Evolutionary conservation across 495 filamentous ascomycete species (phyloP), one percentile per base, ranked within the genome.

Genomic region (Poronia punctata): DNA sequence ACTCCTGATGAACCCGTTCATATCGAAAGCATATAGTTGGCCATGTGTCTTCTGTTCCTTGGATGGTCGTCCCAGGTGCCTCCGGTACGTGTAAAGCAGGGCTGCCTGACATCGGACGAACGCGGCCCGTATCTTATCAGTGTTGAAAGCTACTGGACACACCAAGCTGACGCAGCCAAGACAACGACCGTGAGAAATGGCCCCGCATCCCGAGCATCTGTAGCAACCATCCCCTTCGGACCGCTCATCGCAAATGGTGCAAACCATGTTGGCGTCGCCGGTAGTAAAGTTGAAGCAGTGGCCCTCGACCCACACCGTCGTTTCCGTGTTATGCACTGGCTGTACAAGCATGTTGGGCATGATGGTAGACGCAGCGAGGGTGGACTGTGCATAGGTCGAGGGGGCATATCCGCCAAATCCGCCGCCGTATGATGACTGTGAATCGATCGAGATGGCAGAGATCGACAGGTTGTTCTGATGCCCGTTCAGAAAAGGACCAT

Each of bases 281-380:
- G 70, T 57, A 35, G 75, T 73, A 66, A 79, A 84, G 49, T 84
- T 78, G 58, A 98, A 75, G 59, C 84, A 93, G 67, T 98, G 92
- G 0, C 92, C 92, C 62, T 98, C 92, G 3, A 88, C 79, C 92
- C 90, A 97, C 44, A 82, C 79, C 3, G 78, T 88, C 22, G 79
- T 89, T 25, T 94, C 87, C 3, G 84, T 86, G 52, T 95, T 93
- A 24, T 76, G 70, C 6, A 95, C 84, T 2, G 85, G 87, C 54
- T 94, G 88, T 47, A 86, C 69, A 33, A 86, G 68, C 64, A 93
- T 78, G 56, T 88, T 86, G 9, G 92, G 90, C 78, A 98, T 95
- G 53, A 98, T 82, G 0, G 92, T 98, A 10, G 88, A 95, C n/a
- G 92, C 92, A 21, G 92, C 92, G n/a, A 97, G 73, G 7, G 92